A percentile compares a stretch with the other conserved stretches of the same genome.
Evolutionary conservation across 371 early-diverging fungal genomes (phyloP).

Genomic region (Amoeboaphelidium occidentale): DNA sequence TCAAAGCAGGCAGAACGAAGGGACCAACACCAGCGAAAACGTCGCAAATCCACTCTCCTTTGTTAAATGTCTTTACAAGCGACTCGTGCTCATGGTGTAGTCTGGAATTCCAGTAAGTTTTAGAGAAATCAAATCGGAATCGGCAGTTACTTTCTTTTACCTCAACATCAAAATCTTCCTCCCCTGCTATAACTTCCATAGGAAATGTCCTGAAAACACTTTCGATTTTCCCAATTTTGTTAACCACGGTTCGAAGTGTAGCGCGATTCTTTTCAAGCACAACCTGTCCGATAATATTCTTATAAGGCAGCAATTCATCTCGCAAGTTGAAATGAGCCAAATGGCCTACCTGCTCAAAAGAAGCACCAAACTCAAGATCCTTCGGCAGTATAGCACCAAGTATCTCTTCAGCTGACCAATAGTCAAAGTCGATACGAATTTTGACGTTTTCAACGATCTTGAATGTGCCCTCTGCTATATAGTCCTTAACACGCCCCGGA

Average conservation of each 20-base stretch:
- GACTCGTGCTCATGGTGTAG: constrained; percentile 86
- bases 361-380: neutral
- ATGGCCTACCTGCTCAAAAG: constrained; percentile 1
- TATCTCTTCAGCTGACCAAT: neutral
- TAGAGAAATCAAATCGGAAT: constrained; percentile 84
- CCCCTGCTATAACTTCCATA: constrained; percentile 89
- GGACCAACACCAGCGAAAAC: constrained; percentile 97
- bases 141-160: constrained; percentile 70
- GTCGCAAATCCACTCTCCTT: constrained; percentile 65
- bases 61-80: constrained; percentile 44
- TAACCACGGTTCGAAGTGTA: constrained; percentile 61
- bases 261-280: constrained; percentile 34
- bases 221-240: constrained; percentile 83
- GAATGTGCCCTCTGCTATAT: too few species aligned
- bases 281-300: constrained; percentile 67
- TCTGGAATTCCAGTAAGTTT: constrained; percentile 98
- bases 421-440: neutral
- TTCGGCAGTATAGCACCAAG: neutral
- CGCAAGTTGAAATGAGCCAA: constrained; percentile 83
- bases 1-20: constrained; percentile 87
- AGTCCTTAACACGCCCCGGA: too few species aligned
- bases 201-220: constrained; percentile 81
- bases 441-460: neutral
- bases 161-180: constrained; percentile 53
- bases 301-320: constrained; percentile 68